Evolutionary conservation across 1,284 basidiomycete species (phyloP).

Genomic region (Anthracocystis walkeri): DNA sequence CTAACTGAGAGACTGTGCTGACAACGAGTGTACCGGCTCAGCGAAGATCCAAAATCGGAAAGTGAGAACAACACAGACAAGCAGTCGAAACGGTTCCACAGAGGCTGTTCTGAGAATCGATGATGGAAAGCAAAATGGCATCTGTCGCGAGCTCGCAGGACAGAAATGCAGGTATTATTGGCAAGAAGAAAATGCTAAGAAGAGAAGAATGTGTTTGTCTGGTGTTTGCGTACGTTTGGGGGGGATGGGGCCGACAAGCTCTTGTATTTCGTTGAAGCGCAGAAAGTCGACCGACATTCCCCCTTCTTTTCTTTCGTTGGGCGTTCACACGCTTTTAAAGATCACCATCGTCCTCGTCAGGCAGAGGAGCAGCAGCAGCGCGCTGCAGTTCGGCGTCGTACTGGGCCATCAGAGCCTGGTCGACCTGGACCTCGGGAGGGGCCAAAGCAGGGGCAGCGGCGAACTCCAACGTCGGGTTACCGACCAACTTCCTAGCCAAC

Average conservation of each 20-base stretch:
- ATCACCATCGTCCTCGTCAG: slow-evolving; percentile 73
- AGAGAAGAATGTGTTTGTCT: background rate
- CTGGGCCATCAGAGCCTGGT: slow-evolving; percentile 82
- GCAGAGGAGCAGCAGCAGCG: slow-evolving; percentile 73
- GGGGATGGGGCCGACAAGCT: background rate
- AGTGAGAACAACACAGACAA: background rate
- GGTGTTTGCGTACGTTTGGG: background rate
- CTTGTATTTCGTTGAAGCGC: no score
- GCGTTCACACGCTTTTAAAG: slow-evolving; percentile 38
- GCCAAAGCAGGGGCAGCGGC: slow-evolving; percentile 95
- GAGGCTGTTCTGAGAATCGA: background rate
- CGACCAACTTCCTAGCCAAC: slow-evolving; percentile 97
- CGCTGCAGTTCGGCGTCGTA: slow-evolving; percentile 83
- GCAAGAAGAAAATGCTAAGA: background rate
- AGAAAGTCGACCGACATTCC: no score
- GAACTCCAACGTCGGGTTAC: slow-evolving; percentile 90
- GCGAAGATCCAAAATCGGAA: no score
- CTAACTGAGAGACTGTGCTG: no score
- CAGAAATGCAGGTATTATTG: slow-evolving; percentile 9
- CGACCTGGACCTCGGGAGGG: slow-evolving; percentile 91
- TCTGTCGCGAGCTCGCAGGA: background rate
- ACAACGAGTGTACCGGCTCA: no score
- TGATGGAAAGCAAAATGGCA: background rate
- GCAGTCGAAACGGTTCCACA: background rate
- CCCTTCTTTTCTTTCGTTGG: background rate